A percentile compares a stretch with the other conserved stretches of the same genome.
These are phyloP conservation scores for Phytophthora hibernalis DNA, from an alignment of 352 stramenopile species.

Conservation along the genomic window DNA sequence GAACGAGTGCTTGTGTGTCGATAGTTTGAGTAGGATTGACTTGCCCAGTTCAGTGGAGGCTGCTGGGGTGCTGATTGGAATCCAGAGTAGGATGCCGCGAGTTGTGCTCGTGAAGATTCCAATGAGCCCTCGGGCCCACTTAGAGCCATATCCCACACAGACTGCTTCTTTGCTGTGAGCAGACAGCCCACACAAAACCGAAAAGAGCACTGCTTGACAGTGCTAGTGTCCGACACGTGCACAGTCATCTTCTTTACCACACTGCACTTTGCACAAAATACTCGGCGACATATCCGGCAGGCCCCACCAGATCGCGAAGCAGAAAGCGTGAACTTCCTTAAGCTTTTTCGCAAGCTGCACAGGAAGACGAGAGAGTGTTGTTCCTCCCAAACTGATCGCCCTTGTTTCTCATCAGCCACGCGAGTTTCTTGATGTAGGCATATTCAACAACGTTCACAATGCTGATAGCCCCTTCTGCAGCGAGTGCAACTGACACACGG, in stretches of 20 bases:
- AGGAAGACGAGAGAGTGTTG: conserved; percentile 21
- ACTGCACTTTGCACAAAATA: conserved; percentile 57
- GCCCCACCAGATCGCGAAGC: conserved; percentile 15
- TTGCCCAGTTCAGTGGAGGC: neutral
- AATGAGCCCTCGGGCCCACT: conserved; percentile 5
- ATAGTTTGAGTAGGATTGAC: neutral
- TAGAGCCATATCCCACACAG: conserved; percentile 49
- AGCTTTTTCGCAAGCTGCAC: conserved; percentile 33
- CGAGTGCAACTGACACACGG: conserved; percentile 46
- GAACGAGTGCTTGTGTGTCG: neutral
- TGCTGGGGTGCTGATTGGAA: neutral
- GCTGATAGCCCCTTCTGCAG: conserved; percentile 54
- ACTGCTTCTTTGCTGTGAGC: conserved; percentile 49
- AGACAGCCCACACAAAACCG: conserved; percentile 61
- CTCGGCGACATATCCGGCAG: conserved; percentile 52
- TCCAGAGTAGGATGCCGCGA: neutral
- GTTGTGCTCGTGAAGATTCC: neutral
- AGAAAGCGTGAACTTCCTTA: conserved; percentile 29
- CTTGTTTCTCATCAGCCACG: conserved; percentile 52
- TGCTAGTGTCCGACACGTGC: conserved; percentile 41
- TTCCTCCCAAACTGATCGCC: conserved; percentile 1
- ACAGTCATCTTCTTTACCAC: conserved; percentile 66
- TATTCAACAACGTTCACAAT: conserved; percentile 52
- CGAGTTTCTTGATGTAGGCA: conserved; percentile 67
- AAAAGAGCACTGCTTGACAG: conserved; percentile 43